phyloP scores from a whole-genome alignment of 2,329 filamentous ascomycete genomes.

The Dendrostoma leiphaemia region DNA sequence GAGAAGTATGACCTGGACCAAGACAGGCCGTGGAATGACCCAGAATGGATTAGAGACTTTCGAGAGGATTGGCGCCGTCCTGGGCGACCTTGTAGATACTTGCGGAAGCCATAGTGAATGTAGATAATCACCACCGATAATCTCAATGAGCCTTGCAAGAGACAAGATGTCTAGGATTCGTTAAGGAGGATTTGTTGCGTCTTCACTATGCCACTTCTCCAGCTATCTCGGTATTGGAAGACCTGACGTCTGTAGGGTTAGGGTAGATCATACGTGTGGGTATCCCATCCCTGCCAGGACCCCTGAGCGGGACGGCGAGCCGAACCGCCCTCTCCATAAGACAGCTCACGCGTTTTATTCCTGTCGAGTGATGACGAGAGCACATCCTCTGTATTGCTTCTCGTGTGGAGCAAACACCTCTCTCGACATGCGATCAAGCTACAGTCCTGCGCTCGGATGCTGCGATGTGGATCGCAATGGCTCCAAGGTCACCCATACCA shows the following conservation, averaged over 20 bases:
- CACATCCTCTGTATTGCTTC: too few species aligned
- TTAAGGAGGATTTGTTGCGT: too few species aligned
- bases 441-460: neutral
- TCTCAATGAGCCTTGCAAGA: too few species aligned
- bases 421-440: neutral
- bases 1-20: conserved; percentile 16
- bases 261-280: too few species aligned
- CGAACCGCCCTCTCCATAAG: neutral
- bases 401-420: neutral
- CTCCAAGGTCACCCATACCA: neutral
- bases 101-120: too few species aligned
- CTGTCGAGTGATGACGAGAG: too few species aligned
- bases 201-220: too few species aligned
- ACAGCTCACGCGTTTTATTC: neutral
- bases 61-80: neutral
- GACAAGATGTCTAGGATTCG: too few species aligned
- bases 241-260: neutral
- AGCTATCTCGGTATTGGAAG: too few species aligned
- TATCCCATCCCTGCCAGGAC: too few species aligned
- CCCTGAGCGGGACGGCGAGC: neutral
- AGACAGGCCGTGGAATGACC: conserved; percentile 24
- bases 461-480: conserved; percentile 15
- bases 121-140: too few species aligned
- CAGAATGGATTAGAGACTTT: conserved; percentile 19
- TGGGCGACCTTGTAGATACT: neutral